These are phyloP conservation scores for Calonectria honghensis DNA, from an alignment of 2,329 filamentous ascomycete species.

Conservation along the genomic window DNA sequence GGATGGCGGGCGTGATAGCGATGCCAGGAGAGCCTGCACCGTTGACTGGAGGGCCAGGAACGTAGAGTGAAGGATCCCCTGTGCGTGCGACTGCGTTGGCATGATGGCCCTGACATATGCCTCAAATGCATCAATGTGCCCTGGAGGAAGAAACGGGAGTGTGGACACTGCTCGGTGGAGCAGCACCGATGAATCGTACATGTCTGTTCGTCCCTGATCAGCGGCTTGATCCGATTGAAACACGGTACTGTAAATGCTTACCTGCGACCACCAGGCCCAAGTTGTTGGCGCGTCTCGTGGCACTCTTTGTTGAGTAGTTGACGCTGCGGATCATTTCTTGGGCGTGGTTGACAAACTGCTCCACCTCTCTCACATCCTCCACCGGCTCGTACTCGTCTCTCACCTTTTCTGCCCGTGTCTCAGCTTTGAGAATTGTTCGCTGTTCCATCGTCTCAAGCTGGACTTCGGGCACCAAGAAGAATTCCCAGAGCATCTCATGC, in stretches of 20 bases:
- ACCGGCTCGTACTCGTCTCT: constrained; percentile 92
- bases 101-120: constrained; percentile 80
- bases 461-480: constrained; percentile 96
- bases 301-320: constrained; percentile 87
- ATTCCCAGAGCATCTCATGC: constrained; percentile 99
- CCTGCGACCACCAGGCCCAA: constrained; percentile 79
- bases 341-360: constrained; percentile 93
- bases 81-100: constrained; percentile 83
- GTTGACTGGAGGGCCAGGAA: constrained; percentile 89
- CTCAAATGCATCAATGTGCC: constrained; percentile 82
- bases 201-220: constrained; percentile 69
- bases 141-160: constrained; percentile 79
- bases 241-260: constrained; percentile 59
- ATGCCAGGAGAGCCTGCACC: constrained; percentile 85
- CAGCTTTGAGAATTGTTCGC: constrained; percentile 89
- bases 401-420: constrained; percentile 87
- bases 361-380: constrained; percentile 89
- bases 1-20: constrained; percentile 85
- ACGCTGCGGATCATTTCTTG: constrained; percentile 91
- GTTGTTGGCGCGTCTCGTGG: constrained; percentile 86
- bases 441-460: constrained; percentile 93
- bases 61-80: constrained; percentile 82
- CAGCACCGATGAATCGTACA: constrained; percentile 79
- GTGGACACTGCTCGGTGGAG: constrained; percentile 72
- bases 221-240: constrained; percentile 42